Evolutionary conservation across 2,329 filamentous ascomycete genomes (phyloP), one percentile per base, ranked within the genome.

Genomic region (Calonectria hawksworthii): DNA sequence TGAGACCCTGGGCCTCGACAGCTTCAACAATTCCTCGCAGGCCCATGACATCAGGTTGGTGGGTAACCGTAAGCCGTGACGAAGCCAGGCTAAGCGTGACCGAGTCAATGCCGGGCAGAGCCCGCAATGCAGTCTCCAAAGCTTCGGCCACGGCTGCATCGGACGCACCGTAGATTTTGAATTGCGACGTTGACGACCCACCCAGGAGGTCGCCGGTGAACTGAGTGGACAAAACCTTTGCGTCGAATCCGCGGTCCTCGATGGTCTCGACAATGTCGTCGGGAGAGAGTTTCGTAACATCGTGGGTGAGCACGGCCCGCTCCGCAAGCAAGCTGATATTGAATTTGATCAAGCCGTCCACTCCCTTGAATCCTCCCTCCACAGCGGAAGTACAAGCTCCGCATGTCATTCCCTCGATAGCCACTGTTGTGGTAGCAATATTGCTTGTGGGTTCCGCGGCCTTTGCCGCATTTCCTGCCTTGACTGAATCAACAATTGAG

Each of bases 321-420:
- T 99, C 97, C 5, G 97, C 98, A 38, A 99, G 90, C 78, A 99
- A 88, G 85, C 95, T 98, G 84, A 99, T 98, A 83, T 98, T 98
- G 88, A 99, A 98, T 78, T 96, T 95, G 71, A 95, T 83, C 21
- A 99, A 85, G 28, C 97, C 97, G 13, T 94, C 92, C 2, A 96
- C 86, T 76, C 90, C 91, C 78, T 92, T 91, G 85, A 99, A 97
- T 4, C 94, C 95, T 66, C 92, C 90, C 82, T 98, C 95, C 2
- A 99, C 93, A 8, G 96, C 96, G 1, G 96, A 96, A 0, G 97
- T 99, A 85, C 97, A 99, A 52, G 97, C 95, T 28, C 96, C 96
- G 83, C 97, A 99, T 1, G 97, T 99, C 97, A 99, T 99, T 66
- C 97, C 97, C 79, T 97, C 95, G 70, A 99, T 95, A 6, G 94